Conservation (phyloP, 1,139 yeast genomes). For the Geotrichum bryndzae region DNA sequence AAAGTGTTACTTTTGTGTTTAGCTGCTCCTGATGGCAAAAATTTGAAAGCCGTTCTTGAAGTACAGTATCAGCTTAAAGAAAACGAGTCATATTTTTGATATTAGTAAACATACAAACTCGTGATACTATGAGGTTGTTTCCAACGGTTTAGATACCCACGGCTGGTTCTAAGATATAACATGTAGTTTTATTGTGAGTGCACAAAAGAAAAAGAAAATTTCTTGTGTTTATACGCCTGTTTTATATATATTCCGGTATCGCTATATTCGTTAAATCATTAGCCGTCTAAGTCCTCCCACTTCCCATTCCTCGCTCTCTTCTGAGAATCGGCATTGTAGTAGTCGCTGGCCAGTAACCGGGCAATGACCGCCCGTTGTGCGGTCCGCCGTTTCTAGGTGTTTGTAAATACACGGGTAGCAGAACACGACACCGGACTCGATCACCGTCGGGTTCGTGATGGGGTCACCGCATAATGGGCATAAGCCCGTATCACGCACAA, state of each 20-base stretch:
- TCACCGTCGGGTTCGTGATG: slow-evolving; percentile 72
- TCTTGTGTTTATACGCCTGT: no score
- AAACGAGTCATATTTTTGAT: no score
- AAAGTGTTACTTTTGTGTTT: no score
- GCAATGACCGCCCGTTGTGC: slow-evolving; percentile 63
- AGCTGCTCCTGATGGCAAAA: no score
- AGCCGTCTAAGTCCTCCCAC: slow-evolving; percentile 69
- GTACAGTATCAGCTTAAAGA: no score
- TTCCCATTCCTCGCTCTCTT: slow-evolving; percentile 57
- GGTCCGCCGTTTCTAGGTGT: slow-evolving; percentile 45
- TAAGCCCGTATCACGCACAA: slow-evolving; percentile 31
- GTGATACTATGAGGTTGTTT: no score
- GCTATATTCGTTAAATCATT: slow-evolving; percentile 37
- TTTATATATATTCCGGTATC: no score
- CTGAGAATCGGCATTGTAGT: slow-evolving; percentile 65
- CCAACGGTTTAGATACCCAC: no score
- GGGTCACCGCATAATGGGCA: slow-evolving; percentile 72
- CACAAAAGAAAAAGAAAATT: no score
- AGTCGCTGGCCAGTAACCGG: slow-evolving; percentile 75
- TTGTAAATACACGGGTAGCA: slow-evolving; percentile 83
- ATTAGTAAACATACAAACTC: no score
- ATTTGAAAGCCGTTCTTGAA: no score
- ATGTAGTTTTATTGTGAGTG: background rate
- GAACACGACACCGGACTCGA: slow-evolving; percentile 87
- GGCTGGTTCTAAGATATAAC: background rate